Percentiles rank a stretch among this genome's conserved stretches.
Conservation (phyloP, 1,284 basidiomycete genomes). For the Trametes pubescens region DNA sequence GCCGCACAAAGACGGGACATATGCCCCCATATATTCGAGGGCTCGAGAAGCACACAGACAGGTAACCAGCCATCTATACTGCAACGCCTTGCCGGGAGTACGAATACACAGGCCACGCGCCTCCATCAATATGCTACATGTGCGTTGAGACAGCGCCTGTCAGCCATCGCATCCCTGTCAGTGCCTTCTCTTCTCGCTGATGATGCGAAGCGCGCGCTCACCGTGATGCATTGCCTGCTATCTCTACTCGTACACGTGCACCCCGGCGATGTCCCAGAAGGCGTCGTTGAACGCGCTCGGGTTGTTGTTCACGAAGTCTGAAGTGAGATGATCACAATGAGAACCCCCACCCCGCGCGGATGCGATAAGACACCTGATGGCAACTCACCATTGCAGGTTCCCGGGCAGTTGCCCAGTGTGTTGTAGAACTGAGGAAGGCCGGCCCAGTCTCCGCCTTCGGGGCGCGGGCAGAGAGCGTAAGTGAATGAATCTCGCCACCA, state of each 20-base stretch:
- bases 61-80: slow-evolving; percentile 20
- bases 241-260: slow-evolving; percentile 40
- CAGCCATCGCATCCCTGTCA: neutral
- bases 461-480: neutral
- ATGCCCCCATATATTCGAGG: slow-evolving; percentile 24
- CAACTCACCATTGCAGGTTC: slow-evolving; percentile 55
- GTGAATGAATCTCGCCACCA: neutral
- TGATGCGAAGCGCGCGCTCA: neutral
- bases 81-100: slow-evolving; percentile 2
- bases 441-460: slow-evolving; percentile 61
- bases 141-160: slow-evolving; percentile 30
- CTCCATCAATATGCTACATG: slow-evolving; percentile 1
- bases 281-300: slow-evolving; percentile 56
- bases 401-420: slow-evolving; percentile 54
- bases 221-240: slow-evolving; percentile 28
- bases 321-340: neutral
- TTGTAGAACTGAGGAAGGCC: slow-evolving; percentile 51
- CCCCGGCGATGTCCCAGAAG: slow-evolving; percentile 54
- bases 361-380: neutral
- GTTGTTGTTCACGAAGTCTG: slow-evolving; percentile 53
- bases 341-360: neutral
- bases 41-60: slow-evolving; percentile 7
- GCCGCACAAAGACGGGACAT: slow-evolving; percentile 22
- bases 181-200: neutral
- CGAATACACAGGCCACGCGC: slow-evolving; percentile 2